A percentile compares a stretch with the other conserved stretches of the same genome.
These are phyloP conservation scores for Eucalyptus erythrocorys DNA, from an alignment of 345 rosid genomes.

Conservation along the genomic window DNA sequence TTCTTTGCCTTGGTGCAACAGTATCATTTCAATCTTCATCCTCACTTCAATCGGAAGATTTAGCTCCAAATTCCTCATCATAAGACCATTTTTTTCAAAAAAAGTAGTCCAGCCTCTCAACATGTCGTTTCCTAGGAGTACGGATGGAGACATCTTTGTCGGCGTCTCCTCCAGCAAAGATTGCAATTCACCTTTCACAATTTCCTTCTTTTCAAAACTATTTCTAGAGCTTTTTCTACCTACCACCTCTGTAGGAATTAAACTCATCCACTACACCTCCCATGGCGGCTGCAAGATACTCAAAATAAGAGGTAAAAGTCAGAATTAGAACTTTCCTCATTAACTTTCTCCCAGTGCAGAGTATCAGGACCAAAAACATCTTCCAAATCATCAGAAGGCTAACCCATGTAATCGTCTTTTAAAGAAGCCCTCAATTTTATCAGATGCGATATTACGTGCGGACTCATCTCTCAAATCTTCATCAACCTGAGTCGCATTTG, in stretches of 20 bases:
- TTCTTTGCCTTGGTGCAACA: conserved; percentile 20
- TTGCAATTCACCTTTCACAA: conserved; percentile 6
- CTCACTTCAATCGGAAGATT: conserved; percentile 21
- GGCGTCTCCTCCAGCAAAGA: conserved; percentile 19
- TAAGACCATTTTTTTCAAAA: conserved; percentile 37
- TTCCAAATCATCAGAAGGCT: conserved; percentile 88
- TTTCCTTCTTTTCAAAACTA: conserved; percentile 4
- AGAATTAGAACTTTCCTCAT: conserved; percentile 55
- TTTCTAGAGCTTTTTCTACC: conserved; percentile 4
- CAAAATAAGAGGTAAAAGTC: conserved; percentile 68
- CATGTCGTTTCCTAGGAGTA: conserved; percentile 37
- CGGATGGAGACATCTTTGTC: conserved; percentile 19
- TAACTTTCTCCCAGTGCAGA: conserved; percentile 26
- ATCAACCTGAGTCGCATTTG: conserved; percentile 26
- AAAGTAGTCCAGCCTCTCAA: conserved; percentile 66
- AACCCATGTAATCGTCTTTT: conserved; percentile 20
- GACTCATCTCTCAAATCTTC: conserved; percentile 41
- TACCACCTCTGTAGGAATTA: background rate
- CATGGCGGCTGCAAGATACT: conserved; percentile 32
- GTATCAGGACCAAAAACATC: conserved; percentile 47
- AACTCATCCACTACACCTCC: conserved; percentile 17
- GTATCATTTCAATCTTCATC: conserved; percentile 50
- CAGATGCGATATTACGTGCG: conserved; percentile 44
- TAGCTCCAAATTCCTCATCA: conserved; percentile 65
- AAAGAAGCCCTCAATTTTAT: conserved; percentile 22